Evolutionary conservation across 83 land plant genomes (phyloP), one percentile per base, ranked within the genome.

Genomic region (Diphasiastrum complanatum): DNA sequence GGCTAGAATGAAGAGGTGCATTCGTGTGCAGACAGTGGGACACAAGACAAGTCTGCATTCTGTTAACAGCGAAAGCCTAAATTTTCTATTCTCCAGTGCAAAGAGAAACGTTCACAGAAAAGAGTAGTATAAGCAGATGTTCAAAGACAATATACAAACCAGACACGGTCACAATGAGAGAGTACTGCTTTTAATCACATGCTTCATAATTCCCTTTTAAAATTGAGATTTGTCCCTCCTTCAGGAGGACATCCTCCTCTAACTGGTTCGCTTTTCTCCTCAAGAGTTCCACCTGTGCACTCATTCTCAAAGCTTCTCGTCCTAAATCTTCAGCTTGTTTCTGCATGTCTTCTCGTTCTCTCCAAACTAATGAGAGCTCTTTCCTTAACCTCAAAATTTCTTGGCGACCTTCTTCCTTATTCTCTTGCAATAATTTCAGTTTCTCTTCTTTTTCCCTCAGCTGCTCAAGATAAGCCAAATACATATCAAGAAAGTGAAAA

Each of bases 181-280:
- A n/a, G n/a, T n/a, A n/a, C n/a, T n/a, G n/a, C 11, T n/a, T 33
- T 5, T 32, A 60, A 60, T 60, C 63, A 40, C 30, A 5, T 19
- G 24, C 60, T 2, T 33, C 36, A 14, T 37, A 37, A 20, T 28
- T 22, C 25, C 68, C 68, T 35, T 68, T 47, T 32, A 75, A 56
- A 61, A 75, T 75, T 19, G 73, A 68, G 4, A 75, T 57, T 56
- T 75, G 72, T 3, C 78, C 78, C 19, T 75, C 78, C 48, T 64
- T 46, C 11, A 75, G 24, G 61, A 75, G 38, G 19, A 75, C 55
- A 28, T 75, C 78, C 65, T 75, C 78, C 31, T 75, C 78, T 32
- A 75, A 55, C 29, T 67, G 67, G 22, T 55, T 54, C 11, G 54
- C 68, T 25, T 45, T 64, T 27, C 75, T 68, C 18, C 52, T 72